Conservation (phyloP, 73 alveolate species). For the Diophrys appendiculata region DNA sequence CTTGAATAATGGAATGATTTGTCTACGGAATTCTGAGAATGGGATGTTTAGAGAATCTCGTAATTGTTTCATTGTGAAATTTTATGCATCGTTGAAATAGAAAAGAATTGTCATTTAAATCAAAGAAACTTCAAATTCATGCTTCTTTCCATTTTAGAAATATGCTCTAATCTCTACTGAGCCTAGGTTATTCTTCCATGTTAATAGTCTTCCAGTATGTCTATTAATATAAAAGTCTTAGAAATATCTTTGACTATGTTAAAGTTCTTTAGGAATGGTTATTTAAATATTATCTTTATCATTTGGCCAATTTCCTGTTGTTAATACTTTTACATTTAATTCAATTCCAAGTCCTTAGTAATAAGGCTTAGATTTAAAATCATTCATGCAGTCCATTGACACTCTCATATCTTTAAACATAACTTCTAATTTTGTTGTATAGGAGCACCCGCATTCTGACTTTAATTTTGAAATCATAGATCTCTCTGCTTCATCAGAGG, state of each 20-base stretch:
- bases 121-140: constrained; percentile 61
- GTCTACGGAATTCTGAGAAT: constrained; percentile 48
- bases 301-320: constrained; percentile 83
- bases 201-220: constrained; percentile 66
- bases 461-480: constrained; percentile 65
- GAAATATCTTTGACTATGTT: constrained; percentile 25
- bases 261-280: constrained; percentile 36
- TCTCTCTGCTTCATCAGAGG: constrained; percentile 74
- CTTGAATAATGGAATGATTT: constrained; percentile 54
- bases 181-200: constrained; percentile 72
- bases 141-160: constrained; percentile 31
- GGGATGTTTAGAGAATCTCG: constrained; percentile 5
- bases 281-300: constrained; percentile 10
- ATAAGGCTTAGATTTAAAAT: constrained; percentile 40
- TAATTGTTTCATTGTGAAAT: constrained; percentile 21
- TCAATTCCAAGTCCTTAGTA: constrained; percentile 26
- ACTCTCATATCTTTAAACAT: constrained; percentile 74
- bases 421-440: constrained; percentile 71
- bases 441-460: constrained; percentile 70
- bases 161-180: constrained; percentile 59
- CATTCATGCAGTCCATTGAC: constrained; percentile 48
- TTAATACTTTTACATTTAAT: constrained; percentile 64
- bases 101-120: constrained; percentile 64
- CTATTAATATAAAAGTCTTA: constrained; percentile 58
- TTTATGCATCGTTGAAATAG: constrained; percentile 55